Conservation (phyloP, 2,329 filamentous ascomycete species). For the Sporothrix phasma region DNA sequence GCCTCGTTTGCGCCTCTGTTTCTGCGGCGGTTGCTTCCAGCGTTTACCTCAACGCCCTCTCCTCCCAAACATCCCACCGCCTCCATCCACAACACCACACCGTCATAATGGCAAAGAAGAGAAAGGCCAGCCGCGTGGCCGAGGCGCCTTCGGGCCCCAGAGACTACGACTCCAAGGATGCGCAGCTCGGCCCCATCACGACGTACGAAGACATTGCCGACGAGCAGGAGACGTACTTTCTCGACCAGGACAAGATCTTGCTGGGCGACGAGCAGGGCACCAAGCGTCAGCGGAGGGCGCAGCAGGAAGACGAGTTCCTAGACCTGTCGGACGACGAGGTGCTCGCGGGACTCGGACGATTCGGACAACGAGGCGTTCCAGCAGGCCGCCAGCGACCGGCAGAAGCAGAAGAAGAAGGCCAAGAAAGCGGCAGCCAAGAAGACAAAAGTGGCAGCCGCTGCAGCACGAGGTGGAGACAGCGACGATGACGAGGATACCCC, state of each 20-base stretch:
- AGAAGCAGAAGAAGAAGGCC: slow-evolving; percentile 21
- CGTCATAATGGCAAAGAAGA: slow-evolving; percentile 50
- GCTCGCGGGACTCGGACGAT: slow-evolving; percentile 24
- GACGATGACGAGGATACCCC: slow-evolving; percentile 43
- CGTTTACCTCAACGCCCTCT: not conserved
- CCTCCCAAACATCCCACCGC: not conserved
- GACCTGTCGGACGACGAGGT: slow-evolving; percentile 55
- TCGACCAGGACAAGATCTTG: slow-evolving; percentile 75
- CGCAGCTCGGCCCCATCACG: slow-evolving; percentile 47
- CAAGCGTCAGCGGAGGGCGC: slow-evolving; percentile 62
- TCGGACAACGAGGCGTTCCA: slow-evolving; percentile 20
- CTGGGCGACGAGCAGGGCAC: slow-evolving; percentile 71
- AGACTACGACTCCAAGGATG: slow-evolving; percentile 46
- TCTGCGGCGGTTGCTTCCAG: not conserved
- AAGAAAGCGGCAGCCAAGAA: slow-evolving; percentile 24
- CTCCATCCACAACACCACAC: not conserved
- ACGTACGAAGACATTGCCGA: slow-evolving; percentile 80
- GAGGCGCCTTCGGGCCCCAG: slow-evolving; percentile 40
- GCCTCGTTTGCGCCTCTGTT: not conserved
- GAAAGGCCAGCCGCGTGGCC: slow-evolving; percentile 53
- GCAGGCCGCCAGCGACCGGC: slow-evolving; percentile 12
- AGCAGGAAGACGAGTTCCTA: slow-evolving; percentile 47
- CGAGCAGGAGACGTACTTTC: slow-evolving; percentile 87
- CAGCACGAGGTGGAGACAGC: slow-evolving; percentile 24
- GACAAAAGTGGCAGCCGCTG: slow-evolving; percentile 25